phyloP scores from a whole-genome alignment of 371 early-diverging fungal species.

The Phascolomyces articulosus region DNA sequence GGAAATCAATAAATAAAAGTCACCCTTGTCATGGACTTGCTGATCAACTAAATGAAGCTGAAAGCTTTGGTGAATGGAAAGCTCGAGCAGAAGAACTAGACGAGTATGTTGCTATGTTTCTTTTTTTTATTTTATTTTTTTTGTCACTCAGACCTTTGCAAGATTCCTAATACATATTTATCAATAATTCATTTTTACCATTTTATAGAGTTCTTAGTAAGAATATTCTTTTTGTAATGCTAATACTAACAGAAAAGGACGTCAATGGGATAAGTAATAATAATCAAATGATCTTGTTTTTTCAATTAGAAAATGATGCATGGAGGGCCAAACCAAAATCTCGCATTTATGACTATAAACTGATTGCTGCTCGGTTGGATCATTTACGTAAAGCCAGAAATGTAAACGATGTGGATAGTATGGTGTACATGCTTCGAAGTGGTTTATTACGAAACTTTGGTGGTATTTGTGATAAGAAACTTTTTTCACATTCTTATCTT shows the following conservation, averaged over 20 bases:
- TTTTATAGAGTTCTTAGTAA: constrained; percentile 8
- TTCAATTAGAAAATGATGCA: constrained; percentile 49
- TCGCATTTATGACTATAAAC: constrained; percentile 68
- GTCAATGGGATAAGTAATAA: neutral
- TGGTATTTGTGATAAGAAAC: constrained; percentile 67
- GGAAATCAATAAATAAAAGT: constrained; percentile 31
- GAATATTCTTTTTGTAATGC: neutral
- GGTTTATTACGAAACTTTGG: constrained; percentile 73
- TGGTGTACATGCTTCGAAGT: constrained; percentile 67
- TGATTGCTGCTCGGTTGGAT: constrained; percentile 59
- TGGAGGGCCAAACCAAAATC: constrained; percentile 61
- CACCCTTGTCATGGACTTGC: constrained; percentile 45
- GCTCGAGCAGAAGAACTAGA: constrained; percentile 59
- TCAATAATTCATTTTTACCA: too few species aligned
- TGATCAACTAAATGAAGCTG: constrained; percentile 41
- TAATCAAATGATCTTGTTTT: too few species aligned
- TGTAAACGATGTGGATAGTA: constrained; percentile 55
- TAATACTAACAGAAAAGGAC: neutral
- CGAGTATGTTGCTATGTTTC: constrained; percentile 24
- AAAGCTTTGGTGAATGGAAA: constrained; percentile 65
- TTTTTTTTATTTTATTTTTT: neutral
- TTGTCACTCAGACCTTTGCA: too few species aligned
- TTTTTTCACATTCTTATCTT: constrained; percentile 61
- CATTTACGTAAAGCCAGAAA: constrained; percentile 55
- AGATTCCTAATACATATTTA: too few species aligned